These are phyloP conservation scores for Exophiala sp. DNA, from an alignment of 2,329 filamentous ascomycete genomes.

Conservation along the genomic window DNA sequence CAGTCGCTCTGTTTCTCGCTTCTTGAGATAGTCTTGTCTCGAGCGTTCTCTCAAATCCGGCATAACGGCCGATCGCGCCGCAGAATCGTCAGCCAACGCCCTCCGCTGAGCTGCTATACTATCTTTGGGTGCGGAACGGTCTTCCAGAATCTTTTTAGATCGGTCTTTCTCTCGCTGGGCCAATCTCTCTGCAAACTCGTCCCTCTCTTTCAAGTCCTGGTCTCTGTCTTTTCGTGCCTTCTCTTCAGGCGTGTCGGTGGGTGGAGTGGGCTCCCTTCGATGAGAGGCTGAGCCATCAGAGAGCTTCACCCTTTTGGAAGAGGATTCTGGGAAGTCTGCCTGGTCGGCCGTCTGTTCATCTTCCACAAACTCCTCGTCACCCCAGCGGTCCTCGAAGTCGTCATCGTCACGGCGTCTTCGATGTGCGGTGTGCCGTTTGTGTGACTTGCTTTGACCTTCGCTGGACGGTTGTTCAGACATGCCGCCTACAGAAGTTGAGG, in stretches of 20 bases:
- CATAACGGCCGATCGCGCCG: constrained; percentile 67
- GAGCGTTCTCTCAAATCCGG: constrained; percentile 78
- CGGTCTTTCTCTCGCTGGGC: constrained; percentile 67
- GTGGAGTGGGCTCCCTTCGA: constrained; percentile 33
- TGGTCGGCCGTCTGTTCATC: constrained; percentile 48
- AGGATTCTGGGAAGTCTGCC: constrained; percentile 63
- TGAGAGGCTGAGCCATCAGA: constrained; percentile 49
- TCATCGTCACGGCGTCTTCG: constrained; percentile 31
- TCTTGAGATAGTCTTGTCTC: constrained; percentile 88
- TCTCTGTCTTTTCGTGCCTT: constrained; percentile 57
- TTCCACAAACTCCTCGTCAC: constrained; percentile 64
- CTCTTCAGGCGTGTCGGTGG: constrained; percentile 50
- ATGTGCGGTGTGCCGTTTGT: constrained; percentile 18
- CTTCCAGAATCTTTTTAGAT: constrained; percentile 65
- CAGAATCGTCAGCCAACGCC: constrained; percentile 63
- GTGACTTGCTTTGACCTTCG: constrained; percentile 17
- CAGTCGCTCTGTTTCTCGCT: constrained; percentile 81
- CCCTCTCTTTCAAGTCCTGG: constrained; percentile 69
- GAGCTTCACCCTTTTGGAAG: constrained; percentile 67
- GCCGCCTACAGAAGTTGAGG: not conserved
- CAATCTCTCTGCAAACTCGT: constrained; percentile 74
- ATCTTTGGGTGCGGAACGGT: constrained; percentile 54
- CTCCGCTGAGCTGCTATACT: constrained; percentile 59
- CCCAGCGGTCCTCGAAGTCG: constrained; percentile 76
- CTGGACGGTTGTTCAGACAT: constrained; percentile 23